Conservation (phyloP, 768 basidiomycete species). For the Panellus pusillus region DNA sequence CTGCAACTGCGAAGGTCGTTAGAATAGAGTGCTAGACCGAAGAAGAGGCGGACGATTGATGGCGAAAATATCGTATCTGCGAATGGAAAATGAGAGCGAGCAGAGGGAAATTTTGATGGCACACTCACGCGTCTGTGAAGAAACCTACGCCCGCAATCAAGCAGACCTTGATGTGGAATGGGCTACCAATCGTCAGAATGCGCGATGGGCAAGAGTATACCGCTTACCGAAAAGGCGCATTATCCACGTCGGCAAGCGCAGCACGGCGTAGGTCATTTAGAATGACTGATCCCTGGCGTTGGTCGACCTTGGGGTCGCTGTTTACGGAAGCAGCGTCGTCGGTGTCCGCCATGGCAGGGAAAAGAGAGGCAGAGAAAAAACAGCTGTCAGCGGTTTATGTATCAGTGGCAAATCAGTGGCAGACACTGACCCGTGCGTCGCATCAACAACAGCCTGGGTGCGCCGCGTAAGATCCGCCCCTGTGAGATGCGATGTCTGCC, state of each 20-base stretch:
- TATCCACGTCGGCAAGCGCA: constrained; percentile 84
- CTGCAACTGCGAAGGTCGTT: constrained; percentile 46
- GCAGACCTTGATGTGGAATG: constrained; percentile 83
- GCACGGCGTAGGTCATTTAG: constrained; percentile 73
- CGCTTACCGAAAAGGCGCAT: constrained; percentile 77
- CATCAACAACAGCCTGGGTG: too few species aligned
- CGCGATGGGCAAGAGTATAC: background rate
- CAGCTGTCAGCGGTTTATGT: too few species aligned
- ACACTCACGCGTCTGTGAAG: constrained; percentile 78
- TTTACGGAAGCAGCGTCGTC: constrained; percentile 34
- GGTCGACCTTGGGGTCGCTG: too few species aligned
- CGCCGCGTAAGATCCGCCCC: too few species aligned
- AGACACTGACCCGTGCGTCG: too few species aligned
- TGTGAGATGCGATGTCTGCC: too few species aligned
- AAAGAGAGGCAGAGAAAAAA: background rate
- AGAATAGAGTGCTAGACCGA: too few species aligned
- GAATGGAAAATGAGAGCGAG: background rate
- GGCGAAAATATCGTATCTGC: constrained; percentile 81
- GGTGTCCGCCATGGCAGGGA: constrained; percentile 34
- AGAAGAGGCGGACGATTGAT: constrained; percentile 48
- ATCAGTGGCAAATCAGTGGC: too few species aligned
- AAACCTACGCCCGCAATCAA: constrained; percentile 52
- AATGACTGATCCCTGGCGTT: constrained; percentile 30
- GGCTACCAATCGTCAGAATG: constrained; percentile 38
- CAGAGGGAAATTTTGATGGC: background rate